Evolutionary conservation across 2,329 filamentous ascomycete genomes (phyloP).

Genomic region (Metarhizium humberi): DNA sequence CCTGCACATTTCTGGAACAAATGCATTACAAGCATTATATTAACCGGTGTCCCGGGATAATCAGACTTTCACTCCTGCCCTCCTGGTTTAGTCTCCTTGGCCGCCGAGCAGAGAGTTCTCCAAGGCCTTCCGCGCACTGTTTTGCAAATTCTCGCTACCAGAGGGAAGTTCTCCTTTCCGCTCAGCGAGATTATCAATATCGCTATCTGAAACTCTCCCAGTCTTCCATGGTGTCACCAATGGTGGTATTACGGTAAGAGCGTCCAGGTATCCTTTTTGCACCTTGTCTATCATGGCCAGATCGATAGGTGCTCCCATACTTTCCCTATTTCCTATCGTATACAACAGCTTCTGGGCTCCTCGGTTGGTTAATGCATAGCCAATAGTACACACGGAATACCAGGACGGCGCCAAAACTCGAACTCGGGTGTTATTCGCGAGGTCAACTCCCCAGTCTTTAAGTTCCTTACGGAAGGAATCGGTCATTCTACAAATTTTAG

Average conservation of each 20-base stretch:
- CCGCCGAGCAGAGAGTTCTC: no score
- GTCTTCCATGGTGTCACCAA: background rate
- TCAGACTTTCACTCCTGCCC: no score
- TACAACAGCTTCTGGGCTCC: constrained; percentile 1
- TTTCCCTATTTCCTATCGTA: background rate
- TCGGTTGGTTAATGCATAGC: background rate
- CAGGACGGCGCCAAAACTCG: background rate
- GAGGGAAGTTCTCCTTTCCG: background rate
- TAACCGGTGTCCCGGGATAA: no score
- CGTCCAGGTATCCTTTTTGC: background rate
- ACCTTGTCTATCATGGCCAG: constrained; percentile 1
- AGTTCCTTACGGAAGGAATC: background rate
- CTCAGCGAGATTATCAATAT: background rate
- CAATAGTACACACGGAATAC: constrained; percentile 3
- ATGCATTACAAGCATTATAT: no score
- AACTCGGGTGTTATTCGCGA: background rate
- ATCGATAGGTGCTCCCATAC: background rate
- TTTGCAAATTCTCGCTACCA: background rate
- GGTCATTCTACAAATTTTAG: background rate
- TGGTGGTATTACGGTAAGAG: background rate
- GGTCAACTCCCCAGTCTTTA: background rate
- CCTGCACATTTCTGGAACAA: no score
- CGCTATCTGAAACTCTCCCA: background rate
- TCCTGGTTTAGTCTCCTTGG: no score
- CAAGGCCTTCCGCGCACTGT: background rate